Percentiles rank a stretch among this genome's conserved stretches.
Evolutionary conservation across 495 filamentous ascomycete genomes (phyloP).

Genomic region (Bacidia gigantensis): DNA sequence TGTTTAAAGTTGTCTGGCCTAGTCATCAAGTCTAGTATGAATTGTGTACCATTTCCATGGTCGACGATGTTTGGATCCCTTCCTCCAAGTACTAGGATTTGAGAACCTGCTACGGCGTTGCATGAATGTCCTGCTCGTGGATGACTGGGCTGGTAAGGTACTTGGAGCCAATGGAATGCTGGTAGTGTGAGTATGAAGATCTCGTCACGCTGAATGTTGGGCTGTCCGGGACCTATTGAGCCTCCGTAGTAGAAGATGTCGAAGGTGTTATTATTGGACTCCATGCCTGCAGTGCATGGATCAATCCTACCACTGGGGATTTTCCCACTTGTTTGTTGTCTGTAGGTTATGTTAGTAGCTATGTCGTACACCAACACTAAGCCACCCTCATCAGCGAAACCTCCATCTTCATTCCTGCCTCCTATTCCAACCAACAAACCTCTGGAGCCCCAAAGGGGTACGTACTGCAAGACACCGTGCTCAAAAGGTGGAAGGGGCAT

Average conservation of each 20-base stretch:
- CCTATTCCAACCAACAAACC: conserved; percentile 14
- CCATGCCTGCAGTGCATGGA: conserved; percentile 11
- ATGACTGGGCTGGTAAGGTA: conserved; percentile 9
- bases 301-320: conserved; percentile 4
- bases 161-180: conserved; percentile 29
- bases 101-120: conserved; percentile 7
- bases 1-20: conserved; percentile 7
- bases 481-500: background rate
- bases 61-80: background rate
- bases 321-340: conserved; percentile 14
- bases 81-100: conserved; percentile 13
- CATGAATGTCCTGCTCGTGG: conserved; percentile 7
- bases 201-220: conserved; percentile 2
- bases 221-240: background rate
- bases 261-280: conserved; percentile 9
- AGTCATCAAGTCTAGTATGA: background rate
- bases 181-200: conserved; percentile 28
- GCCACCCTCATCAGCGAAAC: background rate
- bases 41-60: background rate
- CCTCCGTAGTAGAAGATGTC: conserved; percentile 8
- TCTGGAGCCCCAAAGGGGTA: conserved; percentile 14
- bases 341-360: conserved; percentile 7
- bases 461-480: conserved; percentile 11
- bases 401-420: background rate
- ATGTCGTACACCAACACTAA: conserved; percentile 12